Percentiles rank a stretch among this genome's conserved stretches.
phyloP scores from a whole-genome alignment of 139 green algal genomes.

The Picocystis salinarum region DNA sequence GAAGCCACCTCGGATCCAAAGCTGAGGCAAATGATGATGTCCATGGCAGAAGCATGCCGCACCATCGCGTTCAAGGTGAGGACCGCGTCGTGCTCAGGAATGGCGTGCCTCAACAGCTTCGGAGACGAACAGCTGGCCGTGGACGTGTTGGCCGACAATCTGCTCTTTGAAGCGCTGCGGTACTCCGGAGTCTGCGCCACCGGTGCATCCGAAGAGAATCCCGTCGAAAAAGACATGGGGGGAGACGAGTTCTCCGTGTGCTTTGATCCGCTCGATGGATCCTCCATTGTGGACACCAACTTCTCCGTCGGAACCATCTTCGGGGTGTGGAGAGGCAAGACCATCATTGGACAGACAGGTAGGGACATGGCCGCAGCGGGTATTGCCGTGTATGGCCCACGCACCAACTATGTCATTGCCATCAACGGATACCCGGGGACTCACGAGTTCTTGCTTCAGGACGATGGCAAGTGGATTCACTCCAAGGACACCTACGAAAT shows the following conservation, averaged over 20 bases:
- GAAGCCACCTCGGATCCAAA: conserved; percentile 59
- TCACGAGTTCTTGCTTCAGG: conserved; percentile 90
- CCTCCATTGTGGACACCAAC: conserved; percentile 90
- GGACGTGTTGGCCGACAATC: conserved; percentile 81
- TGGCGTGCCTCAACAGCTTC: conserved; percentile 81
- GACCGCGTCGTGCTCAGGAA: conserved; percentile 67
- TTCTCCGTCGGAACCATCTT: conserved; percentile 90
- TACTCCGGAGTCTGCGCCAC: conserved; percentile 66
- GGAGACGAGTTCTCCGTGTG: conserved; percentile 67
- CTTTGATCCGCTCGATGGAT: conserved; percentile 86
- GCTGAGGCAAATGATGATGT: conserved; percentile 69
- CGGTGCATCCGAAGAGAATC: conserved; percentile 83
- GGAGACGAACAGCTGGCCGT: conserved; percentile 86
- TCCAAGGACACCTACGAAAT: conserved; percentile 85
- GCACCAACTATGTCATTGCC: conserved; percentile 76
- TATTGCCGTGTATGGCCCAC: conserved; percentile 79
- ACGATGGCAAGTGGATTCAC: conserved; percentile 89
- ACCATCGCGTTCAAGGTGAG: conserved; percentile 89
- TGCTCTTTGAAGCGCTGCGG: conserved; percentile 75
- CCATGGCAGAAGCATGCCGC: conserved; percentile 66
- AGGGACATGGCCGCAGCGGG: conserved; percentile 53
- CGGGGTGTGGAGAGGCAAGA: conserved; percentile 36
- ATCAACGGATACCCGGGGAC: conserved; percentile 61
- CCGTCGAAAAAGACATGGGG: conserved; percentile 67
- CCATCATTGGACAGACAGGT: conserved; percentile 1